phyloP scores from a whole-genome alignment of 2,329 filamentous ascomycete species.

The Daldinia sp. region DNA sequence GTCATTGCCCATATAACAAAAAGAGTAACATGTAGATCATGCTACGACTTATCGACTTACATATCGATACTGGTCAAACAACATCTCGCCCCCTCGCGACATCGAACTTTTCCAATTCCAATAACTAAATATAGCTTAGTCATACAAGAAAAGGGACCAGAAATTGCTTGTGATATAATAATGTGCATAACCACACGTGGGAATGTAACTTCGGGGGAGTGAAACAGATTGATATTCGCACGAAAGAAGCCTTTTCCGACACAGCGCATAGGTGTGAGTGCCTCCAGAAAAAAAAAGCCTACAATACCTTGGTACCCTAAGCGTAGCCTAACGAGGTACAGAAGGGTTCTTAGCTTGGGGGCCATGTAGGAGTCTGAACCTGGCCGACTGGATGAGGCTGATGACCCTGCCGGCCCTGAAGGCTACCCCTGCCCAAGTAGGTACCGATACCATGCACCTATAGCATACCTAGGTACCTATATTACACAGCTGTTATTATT shows the following conservation, averaged over 20 bases:
- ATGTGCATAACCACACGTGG: constrained; percentile 14
- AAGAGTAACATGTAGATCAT: background rate
- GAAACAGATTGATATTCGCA: constrained; percentile 7
- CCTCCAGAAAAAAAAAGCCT: background rate
- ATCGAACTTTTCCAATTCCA: background rate
- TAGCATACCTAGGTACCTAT: background rate
- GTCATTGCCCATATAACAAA: background rate
- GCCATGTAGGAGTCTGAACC: constrained; percentile 24
- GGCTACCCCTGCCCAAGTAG: constrained; percentile 12
- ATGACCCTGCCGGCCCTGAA: constrained; percentile 32
- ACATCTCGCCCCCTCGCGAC: background rate
- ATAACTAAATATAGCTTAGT: background rate
- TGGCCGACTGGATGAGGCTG: constrained; percentile 32
- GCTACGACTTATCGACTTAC: no score
- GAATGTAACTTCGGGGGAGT: constrained; percentile 8
- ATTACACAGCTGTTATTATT: background rate
- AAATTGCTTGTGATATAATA: background rate
- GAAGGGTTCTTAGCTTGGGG: constrained; percentile 22
- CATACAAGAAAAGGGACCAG: background rate
- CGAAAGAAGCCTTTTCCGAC: constrained; percentile 18
- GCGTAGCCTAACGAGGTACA: no score
- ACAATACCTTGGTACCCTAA: no score
- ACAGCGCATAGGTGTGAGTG: background rate
- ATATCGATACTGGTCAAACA: background rate
- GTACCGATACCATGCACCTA: background rate